Evolutionary conservation across 805 yeast species (phyloP), one percentile per base, ranked within the genome.

Genomic region (Schwanniomyces pseudopolymorphus): DNA sequence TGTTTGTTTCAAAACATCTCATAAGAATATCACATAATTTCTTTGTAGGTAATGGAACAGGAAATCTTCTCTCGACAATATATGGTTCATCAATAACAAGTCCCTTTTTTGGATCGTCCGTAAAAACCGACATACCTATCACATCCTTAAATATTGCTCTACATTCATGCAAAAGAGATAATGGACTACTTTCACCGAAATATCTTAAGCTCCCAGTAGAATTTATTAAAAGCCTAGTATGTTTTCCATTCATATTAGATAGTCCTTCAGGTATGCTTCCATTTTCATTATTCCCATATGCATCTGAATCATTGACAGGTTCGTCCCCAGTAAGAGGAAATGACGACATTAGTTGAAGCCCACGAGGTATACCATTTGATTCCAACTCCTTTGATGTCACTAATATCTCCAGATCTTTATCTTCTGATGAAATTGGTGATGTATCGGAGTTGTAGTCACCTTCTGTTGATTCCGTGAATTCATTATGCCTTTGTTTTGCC

Each of bases 121-220:
- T 66, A 45, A 74, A 71, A 10, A 58, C 57, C 1, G 72, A 64
- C 5, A 57, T 52, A 0, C 74, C 72, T 26, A 67, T 43, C 2
- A 56, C 52, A 14, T 53, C 58, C 24, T 52, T 48, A 50, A 73
- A 74, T 1, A 74, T 56, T 43, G 66, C 68, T 9, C 77, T 55
- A 3, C 71, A 62, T 49, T 75, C 78, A 27, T 69, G 57, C 5
- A 75, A 55, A 37, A 72, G 61, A 2, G 78, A 69, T 9, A 70
- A 58, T 0, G 75, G 70, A 21, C 73, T 69, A 25, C 72, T 64
- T 45, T 74, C 78, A 7, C 78, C 78, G 42, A 73, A 49, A 45
- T 70, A 72, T 20, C 74, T 51, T 14, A 65, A 49, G 20, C 63
- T 64, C 0, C 76, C 75, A 5, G 62, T 61, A 7, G 57, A 59